Conservation (phyloP, 768 basidiomycete species). For the Chlorophyllum brunneum region DNA sequence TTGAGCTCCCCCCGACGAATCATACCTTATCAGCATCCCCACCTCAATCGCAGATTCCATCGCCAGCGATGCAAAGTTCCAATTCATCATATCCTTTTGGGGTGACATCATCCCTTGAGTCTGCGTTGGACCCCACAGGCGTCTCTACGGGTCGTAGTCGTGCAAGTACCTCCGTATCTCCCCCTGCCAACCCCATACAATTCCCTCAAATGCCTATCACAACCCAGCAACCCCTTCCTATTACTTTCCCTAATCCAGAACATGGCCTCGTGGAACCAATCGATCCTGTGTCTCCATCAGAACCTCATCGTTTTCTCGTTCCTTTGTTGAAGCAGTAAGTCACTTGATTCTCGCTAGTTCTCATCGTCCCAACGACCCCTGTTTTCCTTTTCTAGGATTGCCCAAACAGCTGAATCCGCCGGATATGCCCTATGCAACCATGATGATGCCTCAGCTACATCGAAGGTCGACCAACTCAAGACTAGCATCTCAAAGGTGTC, state of each 20-base stretch:
- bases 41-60: slow-evolving; percentile 32
- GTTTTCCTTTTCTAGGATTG: slow-evolving; percentile 42
- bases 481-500: slow-evolving; percentile 50
- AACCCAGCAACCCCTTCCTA: slow-evolving; percentile 14
- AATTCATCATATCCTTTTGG: slow-evolving; percentile 34
- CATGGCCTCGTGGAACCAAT: not conserved
- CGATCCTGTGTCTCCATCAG: slow-evolving; percentile 5
- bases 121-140: slow-evolving; percentile 37
- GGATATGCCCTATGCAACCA: slow-evolving; percentile 44
- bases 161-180: slow-evolving; percentile 33
- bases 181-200: slow-evolving; percentile 20
- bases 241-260: slow-evolving; percentile 16
- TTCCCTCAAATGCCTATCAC: slow-evolving; percentile 12
- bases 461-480: slow-evolving; percentile 52
- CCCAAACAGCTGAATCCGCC: slow-evolving; percentile 55
- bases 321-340: slow-evolving; percentile 54
- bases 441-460: slow-evolving; percentile 44
- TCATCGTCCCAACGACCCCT: not conserved
- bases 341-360: not conserved
- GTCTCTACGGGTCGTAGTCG: slow-evolving; percentile 32
- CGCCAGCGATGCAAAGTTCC: slow-evolving; percentile 34
- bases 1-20: slow-evolving; percentile 34
- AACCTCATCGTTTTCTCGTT: slow-evolving; percentile 29
- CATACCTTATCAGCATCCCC: slow-evolving; percentile 31
- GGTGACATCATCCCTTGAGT: slow-evolving; percentile 41